Conservation (phyloP, 2,329 filamentous ascomycete species). For the Grosmannia huntii region DNA sequence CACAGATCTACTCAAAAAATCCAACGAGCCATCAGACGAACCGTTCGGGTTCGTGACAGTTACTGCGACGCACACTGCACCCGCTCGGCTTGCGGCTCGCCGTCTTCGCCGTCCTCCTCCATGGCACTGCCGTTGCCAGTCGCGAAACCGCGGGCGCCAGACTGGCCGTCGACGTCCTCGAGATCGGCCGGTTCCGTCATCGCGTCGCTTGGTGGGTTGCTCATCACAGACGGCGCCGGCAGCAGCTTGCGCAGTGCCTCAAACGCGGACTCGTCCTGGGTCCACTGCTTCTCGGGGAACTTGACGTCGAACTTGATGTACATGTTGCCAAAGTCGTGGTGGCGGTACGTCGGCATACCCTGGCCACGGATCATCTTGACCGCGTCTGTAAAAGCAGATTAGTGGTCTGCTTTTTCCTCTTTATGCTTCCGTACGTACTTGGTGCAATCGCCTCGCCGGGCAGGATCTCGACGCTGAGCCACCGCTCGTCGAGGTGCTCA, state of each 20-base stretch:
- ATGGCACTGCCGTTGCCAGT: slow-evolving; percentile 27
- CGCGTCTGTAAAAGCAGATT: slow-evolving; percentile 42
- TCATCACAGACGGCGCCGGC: slow-evolving; percentile 53
- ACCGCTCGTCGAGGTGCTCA: slow-evolving; percentile 94
- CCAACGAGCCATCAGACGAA: not conserved
- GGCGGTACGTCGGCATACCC: slow-evolving; percentile 91
- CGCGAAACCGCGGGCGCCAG: slow-evolving; percentile 55
- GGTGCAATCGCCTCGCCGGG: slow-evolving; percentile 91
- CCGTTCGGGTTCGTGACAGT: not conserved
- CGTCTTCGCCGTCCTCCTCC: slow-evolving; percentile 71
- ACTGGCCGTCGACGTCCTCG: slow-evolving; percentile 68
- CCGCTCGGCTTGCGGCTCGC: slow-evolving; percentile 60
- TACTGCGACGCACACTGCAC: slow-evolving; percentile 86
- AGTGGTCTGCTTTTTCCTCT: not conserved
- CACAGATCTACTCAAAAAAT: not conserved
- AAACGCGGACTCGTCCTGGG: slow-evolving; percentile 54
- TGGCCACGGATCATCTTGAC: slow-evolving; percentile 93
- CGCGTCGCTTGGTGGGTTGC: slow-evolving; percentile 61
- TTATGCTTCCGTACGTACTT: slow-evolving; percentile 44
- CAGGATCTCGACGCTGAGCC: slow-evolving; percentile 84
- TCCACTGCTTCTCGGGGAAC: slow-evolving; percentile 75
- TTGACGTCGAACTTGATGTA: slow-evolving; percentile 97
- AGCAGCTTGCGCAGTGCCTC: slow-evolving; percentile 72
- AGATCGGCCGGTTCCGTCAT: slow-evolving; percentile 87
- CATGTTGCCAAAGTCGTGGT: slow-evolving; percentile 91